phyloP scores from a whole-genome alignment of 2,329 filamentous ascomycete species.

The Fusarium floridanum region DNA sequence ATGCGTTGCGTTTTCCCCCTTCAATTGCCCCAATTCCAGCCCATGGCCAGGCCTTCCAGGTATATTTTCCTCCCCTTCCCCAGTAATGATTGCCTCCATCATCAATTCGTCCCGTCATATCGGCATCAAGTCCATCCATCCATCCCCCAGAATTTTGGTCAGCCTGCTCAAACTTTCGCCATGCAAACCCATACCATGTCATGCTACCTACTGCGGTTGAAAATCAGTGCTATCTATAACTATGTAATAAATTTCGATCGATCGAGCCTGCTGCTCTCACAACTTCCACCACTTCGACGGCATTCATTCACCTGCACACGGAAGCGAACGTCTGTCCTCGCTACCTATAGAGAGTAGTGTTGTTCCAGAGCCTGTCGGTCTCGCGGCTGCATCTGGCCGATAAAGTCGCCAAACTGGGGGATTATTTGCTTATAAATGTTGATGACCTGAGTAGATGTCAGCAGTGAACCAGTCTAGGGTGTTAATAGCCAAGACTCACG shows the following conservation, averaged over 20 bases:
- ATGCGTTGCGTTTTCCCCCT: background rate
- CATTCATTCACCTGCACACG: constrained; percentile 13
- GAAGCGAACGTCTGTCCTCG: constrained; percentile 3
- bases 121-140: constrained; percentile 33
- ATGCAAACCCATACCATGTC: constrained; percentile 33
- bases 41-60: constrained; percentile 15
- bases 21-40: constrained; percentile 9
- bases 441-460: constrained; percentile 54
- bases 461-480: background rate
- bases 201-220: constrained; percentile 44
- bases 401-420: constrained; percentile 68
- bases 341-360: constrained; percentile 59
- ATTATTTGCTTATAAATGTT: constrained; percentile 70
- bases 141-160: constrained; percentile 34
- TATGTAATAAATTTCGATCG: constrained; percentile 43
- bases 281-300: constrained; percentile 8
- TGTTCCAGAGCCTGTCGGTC: constrained; percentile 64
- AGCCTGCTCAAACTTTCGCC: constrained; percentile 37
- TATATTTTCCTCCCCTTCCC: constrained; percentile 34
- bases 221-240: constrained; percentile 49
- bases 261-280: constrained; percentile 14
- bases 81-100: constrained; percentile 24
- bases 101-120: constrained; percentile 39
- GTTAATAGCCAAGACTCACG: constrained; percentile 62
- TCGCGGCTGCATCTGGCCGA: constrained; percentile 62